Base-by-base conservation (phyloP, 2,329 filamentous ascomycete species). In the Cordyceps farinosa region DNA sequence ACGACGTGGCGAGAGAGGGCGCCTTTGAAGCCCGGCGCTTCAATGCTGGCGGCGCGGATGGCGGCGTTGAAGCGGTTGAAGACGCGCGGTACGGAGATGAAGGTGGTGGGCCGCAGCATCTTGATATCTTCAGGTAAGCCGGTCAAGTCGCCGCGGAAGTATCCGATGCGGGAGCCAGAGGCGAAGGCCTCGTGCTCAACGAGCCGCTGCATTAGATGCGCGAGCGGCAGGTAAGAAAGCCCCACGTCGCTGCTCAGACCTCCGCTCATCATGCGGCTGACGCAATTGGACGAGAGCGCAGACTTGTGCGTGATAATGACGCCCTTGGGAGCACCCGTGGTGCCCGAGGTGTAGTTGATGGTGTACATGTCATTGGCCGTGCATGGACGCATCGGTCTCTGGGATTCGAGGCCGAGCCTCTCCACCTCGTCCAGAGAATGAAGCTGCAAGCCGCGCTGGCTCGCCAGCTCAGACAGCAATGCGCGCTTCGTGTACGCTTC, bases 81-180 rank as follows among this genome's bases (percentile, higher is more conserved):
- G 11, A 99, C 83, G 66, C 95, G 87, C 0, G 95, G 95, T 1
- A 99, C 95, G 17, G 92, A 96, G 69, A 90, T 87, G 75, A 99
- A 92, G 11, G 84, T 84, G 13, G 90, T 95, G 0, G 95, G 95
- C 64, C 87, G 86, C 63, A 99, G 82, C 45, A 92, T 75, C 80
- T 98, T 96, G 78, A 99, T 77, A 72, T 99, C 95, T 64, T 99
- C 95, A 1, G 96, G 87, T 22, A 99, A 80, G 67, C 90, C 90
- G 13, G 90, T 73, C 66, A 97, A 89, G 72, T 97, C 92, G 61
- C 95, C 95, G 69, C 95, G 91, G 84, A 97, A 99, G 76, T 94
- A 99, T 13, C 94, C 95, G 69, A 97, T 87, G 9, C 86, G 80
- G 40, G 85, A 86, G 61, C 92, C 93, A 59, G 85, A 82, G 70